Evolutionary conservation across 495 filamentous ascomycete species (phyloP), one percentile per base, ranked within the genome.

Genomic region (Haplographium delicatum): DNA sequence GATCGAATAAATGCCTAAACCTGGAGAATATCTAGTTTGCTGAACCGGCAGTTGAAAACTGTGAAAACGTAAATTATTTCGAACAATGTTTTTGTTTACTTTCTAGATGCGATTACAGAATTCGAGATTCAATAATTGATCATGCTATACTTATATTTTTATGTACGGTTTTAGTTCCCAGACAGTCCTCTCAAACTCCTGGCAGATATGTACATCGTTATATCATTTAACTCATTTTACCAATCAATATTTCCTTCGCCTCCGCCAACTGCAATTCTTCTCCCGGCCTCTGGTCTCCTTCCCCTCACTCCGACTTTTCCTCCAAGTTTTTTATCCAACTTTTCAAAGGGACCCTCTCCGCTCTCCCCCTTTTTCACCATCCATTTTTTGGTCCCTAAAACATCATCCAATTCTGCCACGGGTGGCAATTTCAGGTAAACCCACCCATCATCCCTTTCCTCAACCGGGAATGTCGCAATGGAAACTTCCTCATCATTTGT

Each of bases 361-460:
- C 73, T 56, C 41, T 62, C 60, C 3, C 56, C 84, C 66, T 82
- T 85, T 68, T 73, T 82, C 13, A 97, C 80, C 74, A 82, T 90
- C 85, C 88, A 96, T 65, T 78, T 83, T 58, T 75, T 69, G 0
- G 91, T 97, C 0, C 89, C 89, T 13, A 97, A 70, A 48, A 89
- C 75, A 0, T 73, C 76, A 66, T 97, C 91, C 44, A 97, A 68
- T 66, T 96, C 91, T 50, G 88, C 84, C 1, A 95, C 75, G 0
- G 88, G 82, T 23, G 91, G 91, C 46, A 97, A 70, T 68, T 88
- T 88, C 52, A 94, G 54, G 64, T 96, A 95, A 3, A 97, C 82
- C 79, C 82, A 80, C 0, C 87, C 88, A 62, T 93, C 89, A 16
- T 57, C 56, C 16, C 89, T 65, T 63, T 84, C 88, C 67, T 95